Evolutionary conservation across 495 filamentous ascomycete species (phyloP).

Genomic region (Penicillium fimorum): DNA sequence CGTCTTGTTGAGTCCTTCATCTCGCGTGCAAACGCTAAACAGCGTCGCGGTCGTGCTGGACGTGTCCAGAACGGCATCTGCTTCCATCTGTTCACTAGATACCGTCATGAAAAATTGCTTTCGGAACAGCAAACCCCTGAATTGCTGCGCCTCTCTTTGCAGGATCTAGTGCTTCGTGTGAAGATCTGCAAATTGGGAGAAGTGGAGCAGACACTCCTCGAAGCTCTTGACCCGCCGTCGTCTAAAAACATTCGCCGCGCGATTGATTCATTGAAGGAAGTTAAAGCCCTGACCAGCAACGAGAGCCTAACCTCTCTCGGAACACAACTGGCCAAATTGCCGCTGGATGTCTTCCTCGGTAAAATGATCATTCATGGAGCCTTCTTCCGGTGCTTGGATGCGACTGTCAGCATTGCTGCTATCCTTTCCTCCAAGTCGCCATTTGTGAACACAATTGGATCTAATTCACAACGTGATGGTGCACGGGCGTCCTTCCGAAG

Average conservation of each 20-base stretch:
- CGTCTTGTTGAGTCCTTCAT: slow-evolving; percentile 90
- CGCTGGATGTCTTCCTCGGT: slow-evolving; percentile 89
- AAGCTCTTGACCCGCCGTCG: slow-evolving; percentile 87
- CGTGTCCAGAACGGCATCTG: slow-evolving; percentile 92
- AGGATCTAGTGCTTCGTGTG: slow-evolving; percentile 92
- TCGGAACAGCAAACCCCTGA: slow-evolving; percentile 91
- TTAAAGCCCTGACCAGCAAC: slow-evolving; percentile 74
- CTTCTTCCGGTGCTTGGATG: slow-evolving; percentile 88
- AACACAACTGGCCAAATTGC: slow-evolving; percentile 78
- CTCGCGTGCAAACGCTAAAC: slow-evolving; percentile 89
- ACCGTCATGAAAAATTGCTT: slow-evolving; percentile 76
- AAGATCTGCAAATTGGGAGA: slow-evolving; percentile 94
- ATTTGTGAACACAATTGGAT: slow-evolving; percentile 81
- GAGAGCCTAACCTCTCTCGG: slow-evolving; percentile 89
- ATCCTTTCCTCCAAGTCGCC: slow-evolving; percentile 93
- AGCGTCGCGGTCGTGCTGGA: slow-evolving; percentile 90
- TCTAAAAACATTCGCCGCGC: slow-evolving; percentile 88
- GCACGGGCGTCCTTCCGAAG: slow-evolving; percentile 74
- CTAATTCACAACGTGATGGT: slow-evolving; percentile 73
- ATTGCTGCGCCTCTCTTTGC: slow-evolving; percentile 87
- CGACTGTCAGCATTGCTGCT: slow-evolving; percentile 83
- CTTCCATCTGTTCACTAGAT: slow-evolving; percentile 90
- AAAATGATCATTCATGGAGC: slow-evolving; percentile 84
- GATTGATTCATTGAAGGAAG: slow-evolving; percentile 88
- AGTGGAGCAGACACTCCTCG: slow-evolving; percentile 83